Evolutionary conservation across 2,329 filamentous ascomycete genomes (phyloP), one percentile per base, ranked within the genome.

Genomic region (Aureobasidium sp.): DNA sequence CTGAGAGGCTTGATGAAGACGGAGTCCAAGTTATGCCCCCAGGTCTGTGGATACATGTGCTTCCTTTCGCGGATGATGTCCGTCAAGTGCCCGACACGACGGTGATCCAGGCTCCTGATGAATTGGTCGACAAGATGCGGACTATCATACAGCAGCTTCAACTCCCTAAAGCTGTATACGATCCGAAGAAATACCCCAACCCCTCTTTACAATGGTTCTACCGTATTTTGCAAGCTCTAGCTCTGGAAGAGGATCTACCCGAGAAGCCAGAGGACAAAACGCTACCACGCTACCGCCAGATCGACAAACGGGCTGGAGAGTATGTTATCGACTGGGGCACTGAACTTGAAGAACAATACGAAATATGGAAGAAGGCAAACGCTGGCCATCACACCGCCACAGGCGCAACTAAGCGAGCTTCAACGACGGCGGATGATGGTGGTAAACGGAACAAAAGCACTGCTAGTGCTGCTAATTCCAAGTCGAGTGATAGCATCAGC

Each of bases 171-270:
- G 90, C 80, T 5, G 76, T 80, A 27, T 98, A 94, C 64, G 86
- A 95, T 60, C 90, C 91, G 1, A 74, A 76, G 1, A 93, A 86
- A 63, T 97, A 96, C 63, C 88, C 93, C 0, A 98, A 98, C 48
- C 61, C 62, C 64, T 80, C 87, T 7, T 75, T 98, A 21, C 93
- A 98, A 70, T 98, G 91, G 90, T 93, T 97, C 71, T 98, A 97
- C 74, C 85, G 83, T 57, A 95, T 98, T 40, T 74, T 98, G 0
- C 93, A 98, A 70, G 86, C 88, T 6, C 78, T 96, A 54, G 93
- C 93, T 0, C 76, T 98, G 1, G 90, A 95, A 30, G 93, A 98
- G 66, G 90, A 96, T 60, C 72, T 95, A 1, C 90, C 90, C 0
- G 84, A 86, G 17, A 71, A 78, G 40, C 75, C 79, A 2, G 79